A percentile compares a stretch with the other conserved stretches of the same genome.
These are phyloP conservation scores for Closterium sp. DNA, from an alignment of 139 green algal genomes.

Conservation along the genomic window DNA sequence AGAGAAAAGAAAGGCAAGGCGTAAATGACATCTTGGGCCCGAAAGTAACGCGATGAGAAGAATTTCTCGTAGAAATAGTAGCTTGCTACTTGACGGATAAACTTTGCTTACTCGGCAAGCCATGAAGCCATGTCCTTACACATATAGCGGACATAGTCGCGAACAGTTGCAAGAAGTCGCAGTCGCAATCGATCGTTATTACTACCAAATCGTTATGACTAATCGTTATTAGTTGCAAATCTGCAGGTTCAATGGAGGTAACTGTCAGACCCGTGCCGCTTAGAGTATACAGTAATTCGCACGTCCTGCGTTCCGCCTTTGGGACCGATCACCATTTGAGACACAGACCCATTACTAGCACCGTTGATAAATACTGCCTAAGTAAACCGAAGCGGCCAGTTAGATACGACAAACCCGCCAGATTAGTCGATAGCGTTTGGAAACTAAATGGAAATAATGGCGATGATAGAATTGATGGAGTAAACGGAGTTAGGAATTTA, in stretches of 20 bases:
- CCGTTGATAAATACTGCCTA: too few species aligned
- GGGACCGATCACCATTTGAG: not conserved
- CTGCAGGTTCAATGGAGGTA: not conserved
- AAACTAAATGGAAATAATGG: too few species aligned
- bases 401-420: not conserved
- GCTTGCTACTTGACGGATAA: too few species aligned
- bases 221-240: not conserved
- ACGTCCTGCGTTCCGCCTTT: not conserved
- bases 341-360: too few species aligned
- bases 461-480: too few species aligned
- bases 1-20: too few species aligned
- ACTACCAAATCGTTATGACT: too few species aligned
- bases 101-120: too few species aligned
- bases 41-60: too few species aligned
- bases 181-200: not conserved
- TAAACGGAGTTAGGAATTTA: not conserved
- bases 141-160: not conserved
- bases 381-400: not conserved
- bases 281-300: not conserved
- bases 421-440: too few species aligned
- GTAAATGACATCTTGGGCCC: too few species aligned
- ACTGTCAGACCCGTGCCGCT: not conserved
- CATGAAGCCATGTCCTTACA: not conserved
- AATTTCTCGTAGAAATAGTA: too few species aligned
- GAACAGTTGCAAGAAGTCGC: not conserved